Evolutionary conservation across 345 rosid genomes (phyloP).

Genomic region (Sapria himalayana): DNA sequence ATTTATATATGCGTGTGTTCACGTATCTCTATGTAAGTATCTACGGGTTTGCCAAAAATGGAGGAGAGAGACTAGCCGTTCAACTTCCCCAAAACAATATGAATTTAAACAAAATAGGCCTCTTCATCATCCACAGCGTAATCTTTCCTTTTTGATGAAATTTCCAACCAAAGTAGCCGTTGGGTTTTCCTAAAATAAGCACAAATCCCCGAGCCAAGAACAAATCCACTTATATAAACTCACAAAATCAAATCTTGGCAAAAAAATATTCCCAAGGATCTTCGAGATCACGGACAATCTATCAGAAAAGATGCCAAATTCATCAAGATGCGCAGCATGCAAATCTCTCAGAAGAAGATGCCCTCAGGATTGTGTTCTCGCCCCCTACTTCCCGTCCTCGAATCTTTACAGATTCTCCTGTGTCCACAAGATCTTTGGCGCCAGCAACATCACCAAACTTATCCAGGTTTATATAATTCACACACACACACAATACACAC

Average conservation of each 20-base stretch:
- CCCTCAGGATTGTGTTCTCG: conserved; percentile 11
- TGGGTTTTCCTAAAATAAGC: neutral
- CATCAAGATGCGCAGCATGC: conserved; percentile 16
- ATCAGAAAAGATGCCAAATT: neutral
- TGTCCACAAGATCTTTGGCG: conserved; percentile 13
- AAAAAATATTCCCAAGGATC: neutral
- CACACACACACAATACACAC: neutral
- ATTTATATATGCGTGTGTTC: too few relatives aligned
- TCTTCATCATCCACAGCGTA: too few relatives aligned
- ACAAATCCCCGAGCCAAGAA: too few relatives aligned
- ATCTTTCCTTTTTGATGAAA: too few relatives aligned
- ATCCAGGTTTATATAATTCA: conserved; percentile 7
- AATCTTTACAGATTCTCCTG: conserved; percentile 10
- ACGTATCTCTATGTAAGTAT: too few relatives aligned
- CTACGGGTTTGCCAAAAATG: too few relatives aligned
- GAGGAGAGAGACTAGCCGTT: too few relatives aligned
- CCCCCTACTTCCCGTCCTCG: conserved; percentile 14
- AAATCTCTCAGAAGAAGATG: conserved; percentile 14
- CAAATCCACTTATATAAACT: neutral
- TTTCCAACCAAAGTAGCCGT: too few relatives aligned
- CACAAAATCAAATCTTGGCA: neutral
- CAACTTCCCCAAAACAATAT: too few relatives aligned
- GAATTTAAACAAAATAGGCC: too few relatives aligned
- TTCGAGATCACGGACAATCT: neutral
- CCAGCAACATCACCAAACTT: conserved; percentile 17